Percentiles rank a stretch among this genome's conserved stretches.
phyloP scores from a whole-genome alignment of 1,284 basidiomycete genomes.

The Cutaneotrichosporon mucoides region DNA sequence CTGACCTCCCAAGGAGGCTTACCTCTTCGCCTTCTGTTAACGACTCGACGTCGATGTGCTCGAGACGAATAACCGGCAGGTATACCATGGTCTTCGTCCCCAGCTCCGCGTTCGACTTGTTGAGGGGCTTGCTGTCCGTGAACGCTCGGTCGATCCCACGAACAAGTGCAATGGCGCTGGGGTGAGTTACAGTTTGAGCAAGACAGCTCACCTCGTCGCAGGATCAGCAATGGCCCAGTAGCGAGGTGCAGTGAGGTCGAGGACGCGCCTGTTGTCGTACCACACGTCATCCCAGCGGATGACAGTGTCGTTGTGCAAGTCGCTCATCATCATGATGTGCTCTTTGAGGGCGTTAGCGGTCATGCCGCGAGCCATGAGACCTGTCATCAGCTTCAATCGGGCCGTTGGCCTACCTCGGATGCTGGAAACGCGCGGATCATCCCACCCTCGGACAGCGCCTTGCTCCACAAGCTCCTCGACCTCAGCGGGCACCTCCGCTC shows the following conservation, averaged over 20 bases:
- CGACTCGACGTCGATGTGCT: not conserved
- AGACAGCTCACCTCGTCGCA: not conserved
- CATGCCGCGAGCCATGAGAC: constrained; percentile 2
- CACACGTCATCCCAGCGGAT: not conserved
- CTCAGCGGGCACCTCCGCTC: not conserved
- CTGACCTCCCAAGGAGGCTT: not conserved
- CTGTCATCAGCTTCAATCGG: not conserved
- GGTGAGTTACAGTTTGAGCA: not conserved
- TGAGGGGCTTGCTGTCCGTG: not conserved
- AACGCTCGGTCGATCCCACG: not conserved
- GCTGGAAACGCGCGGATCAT: constrained; percentile 1
- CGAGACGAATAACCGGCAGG: not conserved
- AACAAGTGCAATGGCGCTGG: not conserved
- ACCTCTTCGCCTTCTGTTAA: not conserved
- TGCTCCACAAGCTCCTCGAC: not conserved
- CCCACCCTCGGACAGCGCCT: not conserved
- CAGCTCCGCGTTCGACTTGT: constrained; percentile 1
- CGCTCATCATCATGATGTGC: not conserved
- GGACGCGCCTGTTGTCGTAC: not conserved
- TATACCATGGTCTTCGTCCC: not conserved
- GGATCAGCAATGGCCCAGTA: constrained; percentile 4
- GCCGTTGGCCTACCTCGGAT: not conserved
- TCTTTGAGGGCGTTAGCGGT: not conserved
- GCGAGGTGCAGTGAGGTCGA: not conserved
- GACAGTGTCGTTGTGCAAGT: not conserved